Percentiles rank a stretch among this genome's conserved stretches.
Conservation (phyloP, 2,329 filamentous ascomycete species). For the Hyphodiscus sp. region DNA sequence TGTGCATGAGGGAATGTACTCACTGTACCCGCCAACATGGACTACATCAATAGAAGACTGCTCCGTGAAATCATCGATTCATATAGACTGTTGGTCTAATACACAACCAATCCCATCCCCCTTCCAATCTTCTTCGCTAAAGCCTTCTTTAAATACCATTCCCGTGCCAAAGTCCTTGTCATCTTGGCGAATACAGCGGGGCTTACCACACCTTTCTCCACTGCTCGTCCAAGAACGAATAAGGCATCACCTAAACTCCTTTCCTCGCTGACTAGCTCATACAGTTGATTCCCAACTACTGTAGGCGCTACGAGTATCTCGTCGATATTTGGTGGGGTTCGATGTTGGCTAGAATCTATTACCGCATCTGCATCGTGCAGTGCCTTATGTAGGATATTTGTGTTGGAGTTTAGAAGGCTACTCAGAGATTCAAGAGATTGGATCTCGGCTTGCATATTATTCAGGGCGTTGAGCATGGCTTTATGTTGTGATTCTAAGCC, state of each 20-base stretch:
- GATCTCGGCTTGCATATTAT: slow-evolving; percentile 67
- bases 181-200: slow-evolving; percentile 73
- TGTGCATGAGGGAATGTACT: neutral
- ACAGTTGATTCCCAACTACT: slow-evolving; percentile 87
- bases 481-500: slow-evolving; percentile 72
- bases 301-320: slow-evolving; percentile 90
- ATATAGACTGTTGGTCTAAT: slow-evolving; percentile 3
- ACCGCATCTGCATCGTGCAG: slow-evolving; percentile 73
- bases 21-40: neutral
- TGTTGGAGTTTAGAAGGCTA: slow-evolving; percentile 67
- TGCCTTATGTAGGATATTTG: slow-evolving; percentile 68
- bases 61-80: neutral
- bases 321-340: slow-evolving; percentile 72
- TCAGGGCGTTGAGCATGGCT: slow-evolving; percentile 66
- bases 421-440: slow-evolving; percentile 65
- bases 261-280: slow-evolving; percentile 83
- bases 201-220: slow-evolving; percentile 65
- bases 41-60: neutral
- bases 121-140: slow-evolving; percentile 69
- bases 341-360: slow-evolving; percentile 64
- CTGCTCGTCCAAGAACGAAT: slow-evolving; percentile 69
- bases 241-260: slow-evolving; percentile 79
- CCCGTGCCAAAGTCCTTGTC: slow-evolving; percentile 66
- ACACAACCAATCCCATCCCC: slow-evolving; percentile 59
- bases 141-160: slow-evolving; percentile 81